Evolutionary conservation across 352 stramenopile genomes (phyloP).

Genomic region (Blastocystis sp.): DNA sequence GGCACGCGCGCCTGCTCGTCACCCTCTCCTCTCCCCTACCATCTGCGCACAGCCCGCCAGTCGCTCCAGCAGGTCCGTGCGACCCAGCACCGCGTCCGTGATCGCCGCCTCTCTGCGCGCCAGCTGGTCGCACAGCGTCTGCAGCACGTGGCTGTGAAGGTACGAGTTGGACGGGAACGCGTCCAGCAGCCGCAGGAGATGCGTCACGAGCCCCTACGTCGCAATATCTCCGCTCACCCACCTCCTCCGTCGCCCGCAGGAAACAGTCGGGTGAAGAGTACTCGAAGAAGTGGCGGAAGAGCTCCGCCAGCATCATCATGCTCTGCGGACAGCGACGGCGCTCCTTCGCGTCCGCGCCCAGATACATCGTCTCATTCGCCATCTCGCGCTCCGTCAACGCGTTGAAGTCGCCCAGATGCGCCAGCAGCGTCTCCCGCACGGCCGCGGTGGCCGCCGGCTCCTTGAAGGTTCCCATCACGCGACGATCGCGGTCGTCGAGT

Average conservation of each 20-base stretch:
- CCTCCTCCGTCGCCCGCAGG: background rate
- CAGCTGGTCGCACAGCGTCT: background rate
- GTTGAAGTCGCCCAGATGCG: slow-evolving; percentile 16
- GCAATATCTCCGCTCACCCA: too few species aligned
- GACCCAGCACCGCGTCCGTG: background rate
- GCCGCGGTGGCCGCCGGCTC: background rate
- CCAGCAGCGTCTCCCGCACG: background rate
- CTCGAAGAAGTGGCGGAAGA: slow-evolving; percentile 52
- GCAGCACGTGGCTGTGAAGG: slow-evolving; percentile 43
- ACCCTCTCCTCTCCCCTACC: background rate
- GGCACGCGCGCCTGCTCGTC: background rate
- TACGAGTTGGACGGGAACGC: slow-evolving; percentile 41
- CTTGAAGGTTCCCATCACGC: slow-evolving; percentile 45
- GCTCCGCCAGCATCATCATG: slow-evolving; percentile 33
- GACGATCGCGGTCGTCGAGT: slow-evolving; percentile 46
- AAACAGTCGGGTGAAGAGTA: background rate
- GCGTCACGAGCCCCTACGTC: background rate
- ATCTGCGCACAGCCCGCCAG: background rate
- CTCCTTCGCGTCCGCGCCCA: background rate
- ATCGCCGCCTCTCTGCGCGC: background rate
- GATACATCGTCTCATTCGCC: background rate
- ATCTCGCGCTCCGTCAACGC: background rate
- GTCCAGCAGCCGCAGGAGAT: slow-evolving; percentile 11
- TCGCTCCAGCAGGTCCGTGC: background rate
- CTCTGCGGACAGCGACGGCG: slow-evolving; percentile 16